Base-by-base conservation (phyloP, 163 green algal genomes). In the Volvox carteri region DNA sequence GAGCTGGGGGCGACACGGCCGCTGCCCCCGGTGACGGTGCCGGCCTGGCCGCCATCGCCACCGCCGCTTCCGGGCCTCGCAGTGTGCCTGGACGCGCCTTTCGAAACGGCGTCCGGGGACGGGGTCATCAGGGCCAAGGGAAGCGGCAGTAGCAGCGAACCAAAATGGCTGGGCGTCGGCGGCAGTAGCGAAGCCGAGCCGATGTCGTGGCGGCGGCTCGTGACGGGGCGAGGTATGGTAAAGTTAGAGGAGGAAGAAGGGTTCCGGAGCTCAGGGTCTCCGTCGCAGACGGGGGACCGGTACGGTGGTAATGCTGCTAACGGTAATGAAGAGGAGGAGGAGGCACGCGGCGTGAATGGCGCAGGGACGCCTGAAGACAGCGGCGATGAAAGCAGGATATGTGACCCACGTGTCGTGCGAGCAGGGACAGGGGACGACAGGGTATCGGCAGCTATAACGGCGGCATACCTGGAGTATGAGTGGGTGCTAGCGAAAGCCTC, bases 21-120 rank as follows among this genome's bases (percentile, higher is more conserved):
- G 28, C 33, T 12, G 33, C 33, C 67, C 28, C 67, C 67, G 4
- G 11, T 28, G 16, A 73, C 11, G 4, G 28, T 46, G 65, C 33
- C 65, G 16, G 65, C 25, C 62, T 87, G 62, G 62, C 62, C 80
- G 44, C 60, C 65, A 33, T 62, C 60, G 44, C 80, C 80, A 11
- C 44, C 80, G 0, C 80, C 80, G 7, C 65, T 78, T 16, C n/a
- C 33, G 19, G 80, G 58, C 7, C 44, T 87, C 62, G 80, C 80
- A 33, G 65, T 87, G 30, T 87, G 80, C 35, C 14, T 87, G 65
- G 62, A 46, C 5, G 30, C 80, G 19, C 62, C 80, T 0, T 11
- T 2, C 23, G 23, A 11, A 37, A 11, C 25, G 14, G 60, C 60
- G 28, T 30, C 4, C 37, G 67, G 67, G 25, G 14, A 25, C 2